Evolutionary conservation across 2,329 filamentous ascomycete species (phyloP).

Genomic region (Chaetomiaceae sp.): DNA sequence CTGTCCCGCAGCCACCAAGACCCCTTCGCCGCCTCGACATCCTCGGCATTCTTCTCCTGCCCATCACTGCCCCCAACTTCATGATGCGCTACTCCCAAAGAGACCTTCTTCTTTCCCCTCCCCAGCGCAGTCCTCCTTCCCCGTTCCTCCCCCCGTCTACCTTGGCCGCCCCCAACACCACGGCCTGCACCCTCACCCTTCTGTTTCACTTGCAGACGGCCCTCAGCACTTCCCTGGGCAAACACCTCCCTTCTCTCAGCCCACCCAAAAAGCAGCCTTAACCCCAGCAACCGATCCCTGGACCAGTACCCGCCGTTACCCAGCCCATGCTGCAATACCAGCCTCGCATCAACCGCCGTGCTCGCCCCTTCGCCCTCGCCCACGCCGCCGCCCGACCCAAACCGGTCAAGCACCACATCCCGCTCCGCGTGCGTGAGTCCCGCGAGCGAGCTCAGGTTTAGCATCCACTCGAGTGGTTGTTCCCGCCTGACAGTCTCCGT

Average conservation of each 20-base stretch:
- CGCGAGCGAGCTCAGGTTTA: constrained; percentile 55
- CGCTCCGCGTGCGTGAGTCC: constrained; percentile 62
- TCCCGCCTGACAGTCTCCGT: constrained; percentile 30
- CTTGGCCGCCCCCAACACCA: constrained; percentile 19
- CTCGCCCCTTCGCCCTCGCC: constrained; percentile 39
- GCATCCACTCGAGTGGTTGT: constrained; percentile 71
- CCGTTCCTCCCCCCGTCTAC: constrained; percentile 22
- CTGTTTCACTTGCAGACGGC: constrained; percentile 11
- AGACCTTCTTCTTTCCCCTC: constrained; percentile 24
- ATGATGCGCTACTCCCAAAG: constrained; percentile 4
- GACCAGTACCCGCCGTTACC: constrained; percentile 33
- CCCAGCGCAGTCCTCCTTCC: constrained; percentile 10
- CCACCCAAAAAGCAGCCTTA: constrained; percentile 55
- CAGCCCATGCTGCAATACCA: constrained; percentile 58
- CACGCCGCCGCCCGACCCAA: constrained; percentile 45
- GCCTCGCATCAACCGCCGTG: constrained; percentile 61
- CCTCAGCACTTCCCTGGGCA: constrained; percentile 23
- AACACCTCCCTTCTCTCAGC: constrained; percentile 40
- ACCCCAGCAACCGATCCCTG: constrained; percentile 43
- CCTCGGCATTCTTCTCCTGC: constrained; percentile 20
- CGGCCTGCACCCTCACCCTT: background rate
- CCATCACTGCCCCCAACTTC: background rate
- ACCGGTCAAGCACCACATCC: constrained; percentile 53
- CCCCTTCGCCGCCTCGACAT: background rate
- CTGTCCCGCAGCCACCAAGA: constrained; percentile 54